Base-by-base conservation (phyloP, 2,329 filamentous ascomycete species). In the Akanthomyces muscarius region DNA sequence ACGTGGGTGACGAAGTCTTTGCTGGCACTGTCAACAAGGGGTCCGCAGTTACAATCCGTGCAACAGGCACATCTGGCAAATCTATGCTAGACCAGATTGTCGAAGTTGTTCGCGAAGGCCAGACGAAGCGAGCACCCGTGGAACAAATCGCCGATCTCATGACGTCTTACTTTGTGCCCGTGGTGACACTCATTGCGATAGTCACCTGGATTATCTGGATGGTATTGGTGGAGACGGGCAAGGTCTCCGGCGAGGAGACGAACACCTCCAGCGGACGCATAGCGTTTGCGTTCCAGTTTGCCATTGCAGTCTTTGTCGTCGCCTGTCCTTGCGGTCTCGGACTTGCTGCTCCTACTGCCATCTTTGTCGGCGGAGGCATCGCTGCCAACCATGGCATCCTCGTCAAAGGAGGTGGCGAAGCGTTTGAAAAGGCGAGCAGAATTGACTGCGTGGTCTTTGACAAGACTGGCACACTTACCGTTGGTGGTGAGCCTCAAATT, bases 261-360 rank as follows among this genome's bases (percentile, higher is more conserved):
- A 80, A 84, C 16, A 77, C 81, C 18, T 75, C 79, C 1, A 87
- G 87, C n/a, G 85, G 87, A 11, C 90, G 87, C 85, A 81, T 85
- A 0, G 83, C 88, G 1, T 94, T 91, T 80, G 88, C 89, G 2
- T 81, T 95, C 51, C 87, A 91, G 66, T 95, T 94, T 69, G 89
- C 91, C 18, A 94, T 96, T 68, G 86, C 91, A 7, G 91, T 95
- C 14, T 95, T 96, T 68, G 90, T 96, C 41, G 88, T 96, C 33
- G 91, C 91, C 2, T 96, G 91, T 70, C 91, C 91, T 1, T 96
- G 91, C 70, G 91, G 91, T 2, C 82, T 96, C 16, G 91, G 89
- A 1, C 84, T 96, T 8, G 91, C 91, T n/a, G 91, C 91, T 0
- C 91, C 91, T 1, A 96, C 91, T 0, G 91, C 91, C 60, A 85